A percentile compares a stretch with the other conserved stretches of the same genome.
Conservation (phyloP, 177 flowering plant species). For the Telopea speciosissima region DNA sequence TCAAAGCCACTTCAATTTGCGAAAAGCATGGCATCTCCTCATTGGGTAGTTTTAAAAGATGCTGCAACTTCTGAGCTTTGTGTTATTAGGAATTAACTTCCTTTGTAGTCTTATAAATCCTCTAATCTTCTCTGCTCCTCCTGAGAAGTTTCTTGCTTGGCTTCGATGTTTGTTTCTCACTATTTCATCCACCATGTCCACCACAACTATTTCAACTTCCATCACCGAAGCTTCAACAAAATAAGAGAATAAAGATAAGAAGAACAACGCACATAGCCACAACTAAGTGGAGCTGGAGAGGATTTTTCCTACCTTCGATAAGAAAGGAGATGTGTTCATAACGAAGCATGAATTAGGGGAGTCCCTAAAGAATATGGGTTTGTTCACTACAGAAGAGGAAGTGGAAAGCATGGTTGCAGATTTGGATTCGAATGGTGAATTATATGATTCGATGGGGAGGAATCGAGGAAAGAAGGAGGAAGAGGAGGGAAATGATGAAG, state of each 20-base stretch:
- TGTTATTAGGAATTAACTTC: slow-evolving; percentile 38
- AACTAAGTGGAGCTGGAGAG: slow-evolving; percentile 33
- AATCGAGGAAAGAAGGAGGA: too few relatives aligned
- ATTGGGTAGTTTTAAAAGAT: not conserved
- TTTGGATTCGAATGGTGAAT: too few relatives aligned
- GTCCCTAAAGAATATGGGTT: slow-evolving; percentile 46
- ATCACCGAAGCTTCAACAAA: too few relatives aligned
- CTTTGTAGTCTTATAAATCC: slow-evolving; percentile 32
- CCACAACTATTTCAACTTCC: not conserved
- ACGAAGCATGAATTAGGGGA: slow-evolving; percentile 62
- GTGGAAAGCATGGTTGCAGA: too few relatives aligned
- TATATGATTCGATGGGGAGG: too few relatives aligned
- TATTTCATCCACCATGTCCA: not conserved
- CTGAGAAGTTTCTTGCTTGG: slow-evolving; percentile 29
- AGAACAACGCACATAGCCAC: slow-evolving; percentile 1
- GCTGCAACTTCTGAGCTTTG: too few relatives aligned
- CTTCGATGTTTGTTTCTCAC: slow-evolving; percentile 18
- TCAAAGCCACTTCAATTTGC: too few relatives aligned
- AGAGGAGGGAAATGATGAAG: too few relatives aligned
- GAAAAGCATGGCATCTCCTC: too few relatives aligned
- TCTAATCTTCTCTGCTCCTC: slow-evolving; percentile 23
- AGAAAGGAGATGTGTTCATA: slow-evolving; percentile 69
- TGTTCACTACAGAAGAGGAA: slow-evolving; percentile 36
- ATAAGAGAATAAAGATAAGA: slow-evolving; percentile 7
- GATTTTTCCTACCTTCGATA: slow-evolving; percentile 73